Percentiles rank a stretch among this genome's conserved stretches.
phyloP scores from a whole-genome alignment of 495 filamentous ascomycete species.

The Xylaria telfairii region DNA sequence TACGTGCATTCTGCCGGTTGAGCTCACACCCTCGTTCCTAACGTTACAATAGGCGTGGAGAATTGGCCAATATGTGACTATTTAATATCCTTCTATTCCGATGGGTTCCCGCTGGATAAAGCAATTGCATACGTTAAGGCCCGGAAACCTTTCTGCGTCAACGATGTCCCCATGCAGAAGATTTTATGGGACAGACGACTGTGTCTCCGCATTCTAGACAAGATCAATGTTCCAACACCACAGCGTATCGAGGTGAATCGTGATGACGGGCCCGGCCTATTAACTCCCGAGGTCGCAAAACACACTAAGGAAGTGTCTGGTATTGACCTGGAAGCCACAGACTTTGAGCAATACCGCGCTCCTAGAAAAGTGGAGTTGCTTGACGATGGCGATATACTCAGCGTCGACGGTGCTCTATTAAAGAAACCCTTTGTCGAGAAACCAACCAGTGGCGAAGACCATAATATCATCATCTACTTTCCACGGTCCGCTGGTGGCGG shows the following conservation, averaged over 20 bases:
- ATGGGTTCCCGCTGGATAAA: conserved; percentile 96
- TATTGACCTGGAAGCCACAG: conserved; percentile 74
- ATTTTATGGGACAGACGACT: conserved; percentile 94
- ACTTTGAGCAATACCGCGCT: conserved; percentile 68
- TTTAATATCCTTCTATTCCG: conserved; percentile 95
- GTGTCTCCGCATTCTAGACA: conserved; percentile 85
- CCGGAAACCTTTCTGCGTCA: conserved; percentile 94
- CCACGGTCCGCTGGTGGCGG: conserved; percentile 84
- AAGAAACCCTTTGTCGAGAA: conserved; percentile 98
- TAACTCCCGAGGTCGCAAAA: conserved; percentile 75
- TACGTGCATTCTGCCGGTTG: conserved; percentile 37
- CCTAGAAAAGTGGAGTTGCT: conserved; percentile 78
- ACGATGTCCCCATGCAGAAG: conserved; percentile 98
- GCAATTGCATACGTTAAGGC: conserved; percentile 92
- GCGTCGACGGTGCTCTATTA: conserved; percentile 81
- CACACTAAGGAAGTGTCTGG: conserved; percentile 81
- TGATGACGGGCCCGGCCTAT: conserved; percentile 84
- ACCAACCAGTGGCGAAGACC: conserved; percentile 96
- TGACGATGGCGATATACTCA: conserved; percentile 84
- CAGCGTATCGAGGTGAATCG: conserved; percentile 90
- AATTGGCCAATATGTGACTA: conserved; percentile 87
- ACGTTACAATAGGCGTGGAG: conserved; percentile 60
- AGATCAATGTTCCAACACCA: conserved; percentile 86
- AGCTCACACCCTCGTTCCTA: conserved; percentile 22
- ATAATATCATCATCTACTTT: conserved; percentile 98